Evolutionary conservation across 2,329 filamentous ascomycete genomes (phyloP).

Genomic region (Teratosphaeriaceae sp.): DNA sequence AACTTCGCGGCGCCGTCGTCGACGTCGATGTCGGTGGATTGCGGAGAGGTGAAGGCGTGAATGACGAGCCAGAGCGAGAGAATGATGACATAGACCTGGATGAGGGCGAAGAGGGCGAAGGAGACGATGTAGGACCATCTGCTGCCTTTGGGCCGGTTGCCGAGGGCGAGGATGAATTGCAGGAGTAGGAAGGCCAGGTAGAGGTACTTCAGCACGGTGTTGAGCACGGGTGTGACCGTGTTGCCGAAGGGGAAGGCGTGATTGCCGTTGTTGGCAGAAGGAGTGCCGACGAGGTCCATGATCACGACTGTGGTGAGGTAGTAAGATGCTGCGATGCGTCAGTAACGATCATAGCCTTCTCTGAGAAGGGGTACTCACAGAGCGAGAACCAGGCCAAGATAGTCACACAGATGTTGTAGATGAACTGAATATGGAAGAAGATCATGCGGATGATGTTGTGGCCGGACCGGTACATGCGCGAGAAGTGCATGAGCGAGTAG

Average conservation of each 20-base stretch:
- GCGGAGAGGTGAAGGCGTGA: conserved; percentile 61
- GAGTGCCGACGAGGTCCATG: conserved; percentile 84
- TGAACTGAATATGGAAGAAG: conserved; percentile 92
- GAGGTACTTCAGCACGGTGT: conserved; percentile 82
- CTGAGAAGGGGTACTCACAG: conserved; percentile 32
- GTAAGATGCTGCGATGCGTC: conserved; percentile 64
- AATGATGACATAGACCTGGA: conserved; percentile 86
- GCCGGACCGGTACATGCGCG: conserved; percentile 96
- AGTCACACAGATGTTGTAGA: conserved; percentile 89
- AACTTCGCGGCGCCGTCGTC: conserved; percentile 58
- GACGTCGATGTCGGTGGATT: conserved; percentile 57
- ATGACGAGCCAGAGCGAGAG: conserved; percentile 83
- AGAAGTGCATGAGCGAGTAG: conserved; percentile 97
- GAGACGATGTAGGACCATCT: conserved; percentile 88
- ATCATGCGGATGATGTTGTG: conserved; percentile 98
- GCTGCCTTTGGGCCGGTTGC: conserved; percentile 93
- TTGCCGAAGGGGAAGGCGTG: conserved; percentile 88
- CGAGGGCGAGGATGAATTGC: conserved; percentile 93
- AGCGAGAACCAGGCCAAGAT: conserved; percentile 84
- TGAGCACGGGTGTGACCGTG: conserved; percentile 78
- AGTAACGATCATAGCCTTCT: background rate
- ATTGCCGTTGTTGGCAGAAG: conserved; percentile 49
- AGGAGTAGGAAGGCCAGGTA: conserved; percentile 88
- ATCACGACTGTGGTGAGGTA: conserved; percentile 98
- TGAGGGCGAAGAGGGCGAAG: conserved; percentile 76